phyloP scores from a whole-genome alignment of 2,329 filamentous ascomycete genomes.

The Penicillium nordicum region DNA sequence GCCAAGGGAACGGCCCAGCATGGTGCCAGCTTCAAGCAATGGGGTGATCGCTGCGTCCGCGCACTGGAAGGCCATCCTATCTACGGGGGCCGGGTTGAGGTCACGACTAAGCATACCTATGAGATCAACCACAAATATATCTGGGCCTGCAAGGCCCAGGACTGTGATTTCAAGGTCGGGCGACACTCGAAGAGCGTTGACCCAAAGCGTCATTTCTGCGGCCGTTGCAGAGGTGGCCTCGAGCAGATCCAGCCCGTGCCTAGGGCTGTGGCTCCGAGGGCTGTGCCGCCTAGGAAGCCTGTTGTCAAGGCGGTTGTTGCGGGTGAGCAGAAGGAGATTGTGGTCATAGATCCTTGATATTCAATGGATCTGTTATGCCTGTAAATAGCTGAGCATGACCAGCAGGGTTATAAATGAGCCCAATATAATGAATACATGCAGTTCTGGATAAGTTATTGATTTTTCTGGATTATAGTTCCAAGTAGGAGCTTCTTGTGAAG shows the following conservation, averaged over 20 bases:
- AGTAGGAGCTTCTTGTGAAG: too few relatives aligned
- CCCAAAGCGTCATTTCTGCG: constrained; percentile 67
- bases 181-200: constrained; percentile 86
- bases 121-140: constrained; percentile 89
- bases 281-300: constrained; percentile 28
- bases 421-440: neutral
- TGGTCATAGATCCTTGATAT: neutral
- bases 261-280: constrained; percentile 45
- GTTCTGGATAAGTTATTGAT: neutral
- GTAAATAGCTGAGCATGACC: neutral
- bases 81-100: constrained; percentile 57
- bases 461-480: neutral
- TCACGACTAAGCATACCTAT: constrained; percentile 88
- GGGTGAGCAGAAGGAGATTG: neutral
- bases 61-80: constrained; percentile 50
- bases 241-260: constrained; percentile 78
- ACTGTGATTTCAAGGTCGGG: constrained; percentile 70
- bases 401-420: neutral
- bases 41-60: constrained; percentile 47
- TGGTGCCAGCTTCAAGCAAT: constrained; percentile 77
- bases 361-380: neutral
- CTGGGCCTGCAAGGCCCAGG: constrained; percentile 64
- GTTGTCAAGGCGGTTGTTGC: neutral
- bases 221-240: constrained; percentile 67
- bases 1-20: constrained; percentile 54